Base-by-base conservation (phyloP, 805 yeast genomes). In the Yarrowia deformans region DNA sequence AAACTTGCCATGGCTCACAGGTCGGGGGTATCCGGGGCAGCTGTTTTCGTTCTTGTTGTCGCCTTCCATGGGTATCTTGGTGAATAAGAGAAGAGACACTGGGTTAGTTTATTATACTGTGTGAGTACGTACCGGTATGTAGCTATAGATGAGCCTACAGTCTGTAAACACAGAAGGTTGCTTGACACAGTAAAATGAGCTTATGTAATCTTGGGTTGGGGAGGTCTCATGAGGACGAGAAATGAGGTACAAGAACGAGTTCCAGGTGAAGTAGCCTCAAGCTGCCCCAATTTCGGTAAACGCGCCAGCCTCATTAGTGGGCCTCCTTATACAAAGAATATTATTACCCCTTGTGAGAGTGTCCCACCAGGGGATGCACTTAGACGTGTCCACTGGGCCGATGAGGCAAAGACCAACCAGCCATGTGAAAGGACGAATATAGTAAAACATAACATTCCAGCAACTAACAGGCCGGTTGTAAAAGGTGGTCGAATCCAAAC, bases 1-100 rank as follows among this genome's bases (percentile, higher is more conserved):
- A 40, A 56, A 56, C 48, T 56, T 56, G 37, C 63, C 63, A 14
- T 56, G 63, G 48, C 63, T 56, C 37, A 42, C 48, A 7, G 63
- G 63, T 14, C 63, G 48, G 63, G 48, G 63, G 63, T 56, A 56
- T 56, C 63, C 63, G 1, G 63, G 63, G 35, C 63, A 56, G 63
- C 48, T 56, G 19, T 56, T 56, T 45, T 56, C 63, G 63, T 56
- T 56, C 6, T 23, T 23, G 35, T 39, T 54, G n/a, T 54, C 58
- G 43, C 43, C 43, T 12, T 54, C 63, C 63, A 23, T 56, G 42
- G 43, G 58, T 52, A 52, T 52, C 58, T 8, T n/a, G 10, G 40
- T 18, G 40, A 3, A 29, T 14, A 54, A 9, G 34, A 37, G 60
- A 54, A 37, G 32, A 45, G 43, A 16, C 23, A 43, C 35, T 19